Percentiles rank a stretch among this genome's conserved stretches.
Conservation (phyloP, 345 rosid species). For the Xanthoceras sorbifolium region DNA sequence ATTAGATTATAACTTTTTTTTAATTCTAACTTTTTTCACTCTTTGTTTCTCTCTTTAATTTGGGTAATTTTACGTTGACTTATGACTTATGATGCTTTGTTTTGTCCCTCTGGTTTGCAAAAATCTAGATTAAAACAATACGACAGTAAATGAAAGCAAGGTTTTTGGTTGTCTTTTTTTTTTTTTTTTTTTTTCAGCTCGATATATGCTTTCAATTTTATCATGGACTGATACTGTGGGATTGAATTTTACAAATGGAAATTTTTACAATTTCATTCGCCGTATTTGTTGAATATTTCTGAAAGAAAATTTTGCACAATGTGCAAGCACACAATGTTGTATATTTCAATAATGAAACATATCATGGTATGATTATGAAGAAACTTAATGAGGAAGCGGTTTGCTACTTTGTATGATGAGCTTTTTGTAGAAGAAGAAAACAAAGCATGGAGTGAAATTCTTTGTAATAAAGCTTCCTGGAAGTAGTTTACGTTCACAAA, state of each 20-base stretch:
- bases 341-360: neutral
- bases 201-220: neutral
- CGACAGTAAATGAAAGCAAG: neutral
- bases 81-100: neutral
- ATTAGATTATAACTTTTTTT: neutral
- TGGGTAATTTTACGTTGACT: neutral
- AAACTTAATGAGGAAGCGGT: neutral
- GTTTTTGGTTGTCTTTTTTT: neutral
- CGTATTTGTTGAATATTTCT: neutral
- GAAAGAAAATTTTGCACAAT: neutral
- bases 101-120: neutral
- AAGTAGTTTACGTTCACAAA: neutral
- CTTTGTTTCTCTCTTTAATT: neutral
- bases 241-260: neutral
- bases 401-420: neutral
- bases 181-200: neutral
- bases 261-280: neutral
- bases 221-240: neutral
- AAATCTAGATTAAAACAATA: neutral
- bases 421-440: neutral
- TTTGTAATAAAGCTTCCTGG: neutral
- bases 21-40: neutral
- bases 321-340: neutral
- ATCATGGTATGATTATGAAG: neutral
- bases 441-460: neutral